Percentiles rank a stretch among this genome's conserved stretches.
phyloP scores from a whole-genome alignment of 164 flowering plant species.

The Cinnamomum micranthum region DNA sequence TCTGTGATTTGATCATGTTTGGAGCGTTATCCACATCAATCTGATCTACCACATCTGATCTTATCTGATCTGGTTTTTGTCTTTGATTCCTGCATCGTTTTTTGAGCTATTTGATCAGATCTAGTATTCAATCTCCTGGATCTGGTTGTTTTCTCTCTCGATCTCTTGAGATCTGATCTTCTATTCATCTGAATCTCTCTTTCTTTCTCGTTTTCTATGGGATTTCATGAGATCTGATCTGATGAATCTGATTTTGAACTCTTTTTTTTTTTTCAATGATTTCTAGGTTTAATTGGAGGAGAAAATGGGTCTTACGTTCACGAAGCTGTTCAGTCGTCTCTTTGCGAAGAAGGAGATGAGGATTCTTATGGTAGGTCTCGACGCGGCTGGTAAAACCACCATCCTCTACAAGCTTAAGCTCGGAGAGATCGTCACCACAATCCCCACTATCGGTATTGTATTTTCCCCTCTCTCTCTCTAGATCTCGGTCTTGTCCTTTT shows the following conservation, averaged over 20 bases:
- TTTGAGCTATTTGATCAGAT: too few relatives aligned
- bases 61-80: not conserved
- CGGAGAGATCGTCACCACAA: constrained; percentile 21
- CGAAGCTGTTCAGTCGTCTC: constrained; percentile 19
- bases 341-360: constrained; percentile 26
- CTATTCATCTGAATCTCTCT: not conserved
- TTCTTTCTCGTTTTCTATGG: not conserved
- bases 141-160: not conserved
- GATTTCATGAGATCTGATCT: constrained; percentile 1
- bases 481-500: not conserved
- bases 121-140: not conserved
- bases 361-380: constrained; percentile 24
- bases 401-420: constrained; percentile 24
- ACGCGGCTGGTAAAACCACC: constrained; percentile 24
- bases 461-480: not conserved
- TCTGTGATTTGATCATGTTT: not conserved
- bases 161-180: not conserved
- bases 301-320: constrained; percentile 22
- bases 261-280: not conserved
- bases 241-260: not conserved
- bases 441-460: constrained; percentile 18
- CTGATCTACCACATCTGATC: not conserved
- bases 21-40: not conserved
- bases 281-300: not conserved
- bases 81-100: not conserved